Percentiles rank a stretch among this genome's conserved stretches.
phyloP scores from a whole-genome alignment of 2,329 filamentous ascomycete species.

The Curvularia lunata region DNA sequence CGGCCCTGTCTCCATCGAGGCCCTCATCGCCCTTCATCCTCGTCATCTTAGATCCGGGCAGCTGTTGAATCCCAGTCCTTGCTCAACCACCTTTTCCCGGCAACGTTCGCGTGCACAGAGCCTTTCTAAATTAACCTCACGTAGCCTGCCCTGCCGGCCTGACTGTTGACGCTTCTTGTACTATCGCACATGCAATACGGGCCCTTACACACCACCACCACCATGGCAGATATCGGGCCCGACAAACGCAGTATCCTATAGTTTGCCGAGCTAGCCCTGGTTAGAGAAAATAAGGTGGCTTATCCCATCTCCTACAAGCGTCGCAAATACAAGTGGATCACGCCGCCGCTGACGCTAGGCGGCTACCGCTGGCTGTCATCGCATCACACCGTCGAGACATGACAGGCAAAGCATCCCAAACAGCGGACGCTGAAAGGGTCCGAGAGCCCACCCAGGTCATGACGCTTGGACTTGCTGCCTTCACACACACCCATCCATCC shows the following conservation, averaged over 20 bases:
- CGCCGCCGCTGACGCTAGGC: slow-evolving; percentile 35
- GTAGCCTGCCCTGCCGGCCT: slow-evolving; percentile 11
- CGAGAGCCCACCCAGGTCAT: slow-evolving; percentile 26
- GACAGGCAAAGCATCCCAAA: slow-evolving; percentile 29
- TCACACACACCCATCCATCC: slow-evolving; percentile 45
- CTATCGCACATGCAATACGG: slow-evolving; percentile 20
- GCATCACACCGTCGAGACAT: slow-evolving; percentile 25
- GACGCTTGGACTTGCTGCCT: slow-evolving; percentile 30
- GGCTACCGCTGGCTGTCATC: slow-evolving; percentile 35
- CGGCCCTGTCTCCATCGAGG: slow-evolving; percentile 33
- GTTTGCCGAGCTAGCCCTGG: not conserved
- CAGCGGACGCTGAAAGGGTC: slow-evolving; percentile 23
- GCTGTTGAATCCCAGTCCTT: slow-evolving; percentile 28
- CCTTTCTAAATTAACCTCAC: slow-evolving; percentile 35
- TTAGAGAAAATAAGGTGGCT: slow-evolving; percentile 10
- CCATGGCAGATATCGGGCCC: not conserved
- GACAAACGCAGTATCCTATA: not conserved
- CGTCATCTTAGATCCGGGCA: slow-evolving; percentile 34
- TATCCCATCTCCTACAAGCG: slow-evolving; percentile 15
- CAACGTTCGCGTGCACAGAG: slow-evolving; percentile 42
- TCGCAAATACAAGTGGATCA: slow-evolving; percentile 21
- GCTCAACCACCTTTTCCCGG: slow-evolving; percentile 28
- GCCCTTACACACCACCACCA: slow-evolving; percentile 21
- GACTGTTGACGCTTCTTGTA: slow-evolving; percentile 19
- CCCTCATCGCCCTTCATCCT: slow-evolving; percentile 19